These are phyloP conservation scores for Coccomyxa sp. DNA, from an alignment of 139 green algal species.

Conservation along the genomic window DNA sequence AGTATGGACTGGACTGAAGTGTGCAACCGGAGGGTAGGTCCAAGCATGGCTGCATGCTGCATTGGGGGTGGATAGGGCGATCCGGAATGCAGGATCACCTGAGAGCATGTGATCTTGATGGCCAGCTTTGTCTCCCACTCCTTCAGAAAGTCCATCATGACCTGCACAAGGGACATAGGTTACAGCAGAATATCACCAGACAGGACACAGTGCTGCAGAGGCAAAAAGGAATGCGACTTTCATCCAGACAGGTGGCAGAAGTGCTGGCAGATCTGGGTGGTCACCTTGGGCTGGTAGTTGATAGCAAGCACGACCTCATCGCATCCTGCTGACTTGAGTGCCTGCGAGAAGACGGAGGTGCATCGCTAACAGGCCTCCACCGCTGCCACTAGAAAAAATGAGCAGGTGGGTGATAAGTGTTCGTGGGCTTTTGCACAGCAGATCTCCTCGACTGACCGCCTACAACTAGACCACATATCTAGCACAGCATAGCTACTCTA, in stretches of 20 bases:
- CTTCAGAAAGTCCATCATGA: conserved; percentile 92
- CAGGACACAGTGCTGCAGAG: neutral
- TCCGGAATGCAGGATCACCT: conserved; percentile 35
- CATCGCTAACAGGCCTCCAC: too few species aligned
- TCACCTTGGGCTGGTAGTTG: conserved; percentile 91
- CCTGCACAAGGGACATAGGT: conserved; percentile 44
- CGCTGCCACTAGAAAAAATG: too few species aligned
- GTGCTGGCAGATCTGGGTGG: too few species aligned
- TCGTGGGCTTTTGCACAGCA: too few species aligned
- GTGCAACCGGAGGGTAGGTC: neutral
- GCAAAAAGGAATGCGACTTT: neutral
- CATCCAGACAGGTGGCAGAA: neutral
- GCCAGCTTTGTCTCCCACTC: conserved; percentile 94
- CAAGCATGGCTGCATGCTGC: neutral
- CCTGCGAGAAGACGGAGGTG: too few species aligned
- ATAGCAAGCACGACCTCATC: conserved; percentile 96
- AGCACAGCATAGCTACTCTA: too few species aligned
- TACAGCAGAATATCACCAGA: neutral
- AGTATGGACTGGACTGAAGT: too few species aligned
- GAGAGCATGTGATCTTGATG: conserved; percentile 91
- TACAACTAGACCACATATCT: too few species aligned
- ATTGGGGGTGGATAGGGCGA: neutral
- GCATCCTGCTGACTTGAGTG: conserved; percentile 84
- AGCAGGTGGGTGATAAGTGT: too few species aligned
- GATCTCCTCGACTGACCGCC: too few species aligned